A percentile compares a stretch with the other conserved stretches of the same genome.
Evolutionary conservation across 2,329 filamentous ascomycete genomes (phyloP).

Genomic region (Leptosphaerulina australis): DNA sequence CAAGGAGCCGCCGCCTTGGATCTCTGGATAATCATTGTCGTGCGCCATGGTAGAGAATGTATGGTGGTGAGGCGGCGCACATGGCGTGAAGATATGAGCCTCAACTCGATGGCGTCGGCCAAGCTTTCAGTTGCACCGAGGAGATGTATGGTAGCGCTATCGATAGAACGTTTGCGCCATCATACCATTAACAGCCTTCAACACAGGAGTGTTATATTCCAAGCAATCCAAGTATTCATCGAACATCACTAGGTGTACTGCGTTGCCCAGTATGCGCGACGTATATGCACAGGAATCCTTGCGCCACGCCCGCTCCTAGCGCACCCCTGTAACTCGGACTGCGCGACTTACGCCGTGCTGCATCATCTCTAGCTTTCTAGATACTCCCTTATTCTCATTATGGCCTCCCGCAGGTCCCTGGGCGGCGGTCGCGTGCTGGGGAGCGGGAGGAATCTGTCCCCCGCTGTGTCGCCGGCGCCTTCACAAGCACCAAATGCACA

Average conservation of each 20-base stretch:
- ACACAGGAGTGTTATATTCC: not conserved
- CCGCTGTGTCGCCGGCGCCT: constrained; percentile 54
- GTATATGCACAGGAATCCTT: constrained; percentile 23
- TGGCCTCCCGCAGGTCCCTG: constrained; percentile 65
- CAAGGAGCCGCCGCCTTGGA: constrained; percentile 89
- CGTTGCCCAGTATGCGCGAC: constrained; percentile 14
- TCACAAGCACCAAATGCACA: constrained; percentile 25
- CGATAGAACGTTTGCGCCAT: not conserved
- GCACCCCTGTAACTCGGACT: constrained; percentile 20
- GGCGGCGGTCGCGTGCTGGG: constrained; percentile 92
- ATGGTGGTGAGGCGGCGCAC: constrained; percentile 23
- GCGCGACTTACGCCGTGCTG: constrained; percentile 20
- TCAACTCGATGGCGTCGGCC: constrained; percentile 21
- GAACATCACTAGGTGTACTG: constrained; percentile 3
- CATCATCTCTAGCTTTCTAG: not conserved
- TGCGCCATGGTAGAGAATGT: constrained; percentile 51
- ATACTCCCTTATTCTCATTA: constrained; percentile 20
- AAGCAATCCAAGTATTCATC: not conserved
- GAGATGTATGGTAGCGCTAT: constrained; percentile 6
- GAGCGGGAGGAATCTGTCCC: constrained; percentile 80
- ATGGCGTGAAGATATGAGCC: constrained; percentile 33
- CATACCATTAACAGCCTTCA: too few relatives aligned
- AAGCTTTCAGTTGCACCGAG: constrained; percentile 11
- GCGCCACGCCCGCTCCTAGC: constrained; percentile 25
- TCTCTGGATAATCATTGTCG: constrained; percentile 67